Evolutionary conservation across 202 grass and related monocot genomes (phyloP), one percentile per base, ranked within the genome.

Genomic region (Elaeis oleifera): DNA sequence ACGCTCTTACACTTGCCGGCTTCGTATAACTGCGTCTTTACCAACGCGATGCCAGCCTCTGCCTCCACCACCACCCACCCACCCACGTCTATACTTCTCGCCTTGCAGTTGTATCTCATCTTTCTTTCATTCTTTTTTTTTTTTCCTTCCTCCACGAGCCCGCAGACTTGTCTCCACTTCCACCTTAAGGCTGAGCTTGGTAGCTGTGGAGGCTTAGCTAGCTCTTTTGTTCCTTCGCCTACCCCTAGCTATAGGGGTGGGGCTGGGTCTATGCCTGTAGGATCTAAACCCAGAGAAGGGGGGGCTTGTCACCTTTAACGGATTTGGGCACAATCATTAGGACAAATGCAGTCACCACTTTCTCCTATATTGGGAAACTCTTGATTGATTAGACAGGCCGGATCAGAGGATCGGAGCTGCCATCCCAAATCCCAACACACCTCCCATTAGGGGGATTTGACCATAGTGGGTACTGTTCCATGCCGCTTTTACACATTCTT

Each of bases 291-390:
- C 53, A 63, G 39, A 11, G 48, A 66, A 2, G 21, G 55, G n/a
- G 49, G 76, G 63, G 78, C 36, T 44, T 44, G 69, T 73, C 65
- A 52, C 26, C 67, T 83, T 83, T 81, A 78, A 89, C 85, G 70
- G 85, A 95, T 89, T 89, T 81, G 79, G 28, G 74, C 61, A 89
- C 85, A 89, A 95, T 95, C 89, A 95, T 95, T 95, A 83, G 81
- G 76, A 81, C 77, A 79, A 83, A 86, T 85, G 85, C 39, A 64
- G 85, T 70, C 72, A 79, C 83, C 79, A 71, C 79, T 81, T 62
- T 78, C 73, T 83, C 75, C 90, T 71, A 89, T 83, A 86, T 82
- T 79, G 66, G 82, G 82, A 51, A 89, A 83, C 28, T 60, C 64
- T 71, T 71, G 70, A 53, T 71, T 71, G 75, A 78, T 78, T 78